Base-by-base conservation (phyloP, 2,329 filamentous ascomycete species). In the Conoideocrella luteorostrata region DNA sequence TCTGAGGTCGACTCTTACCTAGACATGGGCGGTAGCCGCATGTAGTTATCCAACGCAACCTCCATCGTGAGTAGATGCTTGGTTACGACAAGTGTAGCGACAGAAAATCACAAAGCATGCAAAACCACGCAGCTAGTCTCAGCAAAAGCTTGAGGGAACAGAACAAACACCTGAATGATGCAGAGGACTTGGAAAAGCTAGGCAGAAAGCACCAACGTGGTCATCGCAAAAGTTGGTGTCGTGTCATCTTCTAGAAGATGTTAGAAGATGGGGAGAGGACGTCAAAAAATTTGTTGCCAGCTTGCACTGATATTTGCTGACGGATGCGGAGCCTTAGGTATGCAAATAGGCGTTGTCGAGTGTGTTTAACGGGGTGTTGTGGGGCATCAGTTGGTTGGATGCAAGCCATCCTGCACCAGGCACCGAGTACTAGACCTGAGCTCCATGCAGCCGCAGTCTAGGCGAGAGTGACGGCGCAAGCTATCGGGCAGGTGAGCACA, bases 1-100 rank as follows among this genome's bases (percentile, higher is more conserved):
- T n/a, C n/a, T n/a, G n/a, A n/a, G n/a, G n/a, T n/a, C n/a, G n/a
- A n/a, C 55, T 61, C 65, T 57, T 60, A 71, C 68, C 68, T 66
- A 48, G 68, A 57, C 48, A 71, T 56, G 39, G 64, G 57, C 29
- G 68, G 68, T 52, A 65, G 50, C 48, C 58, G 62, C 65, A 64
- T 65, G 55, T 64, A 71, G 47, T 54, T 57, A 33, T 61, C 59
- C 41, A 61, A 28, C 5, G 52, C 50, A 29, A 50, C 47, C n/a
- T 63, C 58, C 61, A 64, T 65, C 23, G 45, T 59, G 52, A 50
- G 52, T 56, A 59, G 12, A 56, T 24, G 36, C 22, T 28, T 29
- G 26, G 13, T 34, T 24, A 24, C 26, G 11, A 18, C n/a, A 18
- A 30, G 15, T 26, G 29, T 2, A 30, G 28, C 13, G 35, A 29